These are phyloP conservation scores for Irpex sp. DNA, from an alignment of 1,284 basidiomycete species.

Conservation along the genomic window DNA sequence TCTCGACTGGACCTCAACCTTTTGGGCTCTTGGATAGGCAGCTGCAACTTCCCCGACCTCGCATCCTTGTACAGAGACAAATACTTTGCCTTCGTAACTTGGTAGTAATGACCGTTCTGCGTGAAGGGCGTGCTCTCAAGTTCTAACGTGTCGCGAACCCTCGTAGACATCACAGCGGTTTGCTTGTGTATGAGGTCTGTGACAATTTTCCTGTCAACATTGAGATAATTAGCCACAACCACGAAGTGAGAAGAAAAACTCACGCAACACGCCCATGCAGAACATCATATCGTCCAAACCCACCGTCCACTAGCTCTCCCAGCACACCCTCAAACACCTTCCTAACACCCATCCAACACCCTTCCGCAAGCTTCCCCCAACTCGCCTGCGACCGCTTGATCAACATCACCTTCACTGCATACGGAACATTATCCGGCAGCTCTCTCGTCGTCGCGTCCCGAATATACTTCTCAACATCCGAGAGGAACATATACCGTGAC, in stretches of 20 bases:
- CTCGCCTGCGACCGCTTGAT: constrained; percentile 35
- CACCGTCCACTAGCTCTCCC: constrained; percentile 18
- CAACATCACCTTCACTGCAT: constrained; percentile 43
- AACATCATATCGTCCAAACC: constrained; percentile 29
- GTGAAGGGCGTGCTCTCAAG: constrained; percentile 31
- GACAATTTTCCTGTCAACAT: background rate
- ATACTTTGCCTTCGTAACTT: constrained; percentile 14
- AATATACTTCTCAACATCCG: constrained; percentile 17
- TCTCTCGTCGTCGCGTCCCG: constrained; percentile 41
- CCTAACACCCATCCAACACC: constrained; percentile 37
- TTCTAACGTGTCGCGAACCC: constrained; percentile 12
- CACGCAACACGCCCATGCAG: constrained; percentile 6
- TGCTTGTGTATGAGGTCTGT: background rate
- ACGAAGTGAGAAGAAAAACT: background rate
- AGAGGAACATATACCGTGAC: constrained; percentile 12
- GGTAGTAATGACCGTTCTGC: constrained; percentile 31
- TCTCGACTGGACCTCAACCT: background rate
- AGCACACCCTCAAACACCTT: constrained; percentile 22
- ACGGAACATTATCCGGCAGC: constrained; percentile 49
- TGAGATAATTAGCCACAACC: background rate
- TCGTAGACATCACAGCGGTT: background rate
- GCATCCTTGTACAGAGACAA: constrained; percentile 20
- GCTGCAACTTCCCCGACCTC: constrained; percentile 9
- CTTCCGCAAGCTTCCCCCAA: constrained; percentile 36
- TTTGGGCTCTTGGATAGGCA: constrained; percentile 1